Percentiles rank a stretch among this genome's conserved stretches.
phyloP scores from a whole-genome alignment of 31 red algal genomes.

The Endocladia muricata region DNA sequence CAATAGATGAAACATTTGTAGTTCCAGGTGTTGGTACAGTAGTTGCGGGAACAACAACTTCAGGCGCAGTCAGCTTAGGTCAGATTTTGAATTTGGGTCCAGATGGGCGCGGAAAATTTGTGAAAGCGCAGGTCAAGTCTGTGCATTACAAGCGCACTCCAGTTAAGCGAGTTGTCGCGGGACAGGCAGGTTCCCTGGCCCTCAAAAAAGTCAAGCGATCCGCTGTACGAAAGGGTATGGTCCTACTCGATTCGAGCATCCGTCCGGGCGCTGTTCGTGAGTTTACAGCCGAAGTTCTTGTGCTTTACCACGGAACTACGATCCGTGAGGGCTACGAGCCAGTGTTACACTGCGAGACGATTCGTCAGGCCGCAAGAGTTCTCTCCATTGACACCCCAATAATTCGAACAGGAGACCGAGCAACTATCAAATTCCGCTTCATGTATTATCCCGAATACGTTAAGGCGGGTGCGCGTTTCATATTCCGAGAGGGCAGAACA shows the following conservation, averaged over 20 bases:
- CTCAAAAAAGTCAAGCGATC: constrained; percentile 97
- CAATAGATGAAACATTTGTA: constrained; percentile 96
- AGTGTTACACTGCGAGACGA: constrained; percentile 88
- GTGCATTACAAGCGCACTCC: constrained; percentile 97
- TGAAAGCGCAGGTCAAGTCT: constrained; percentile 85
- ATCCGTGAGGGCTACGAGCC: constrained; percentile 96
- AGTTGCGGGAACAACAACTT: constrained; percentile 84
- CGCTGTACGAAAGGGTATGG: constrained; percentile 98
- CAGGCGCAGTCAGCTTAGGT: constrained; percentile 73
- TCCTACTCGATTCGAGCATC: constrained; percentile 73
- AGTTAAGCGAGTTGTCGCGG: constrained; percentile 91
- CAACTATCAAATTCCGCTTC: constrained; percentile 94
- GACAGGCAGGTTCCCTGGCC: constrained; percentile 94
- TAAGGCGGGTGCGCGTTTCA: constrained; percentile 88
- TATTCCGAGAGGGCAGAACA: constrained; percentile 95
- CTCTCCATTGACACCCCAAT: constrained; percentile 89
- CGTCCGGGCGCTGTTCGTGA: constrained; percentile 77
- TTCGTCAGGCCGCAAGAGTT: constrained; percentile 96
- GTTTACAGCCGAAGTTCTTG: constrained; percentile 97
- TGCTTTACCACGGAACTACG: constrained; percentile 93
- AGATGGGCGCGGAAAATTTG: constrained; percentile 87
- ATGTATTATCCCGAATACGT: constrained; percentile 98
- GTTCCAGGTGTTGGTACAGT: constrained; percentile 97
- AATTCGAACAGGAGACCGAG: constrained; percentile 94
- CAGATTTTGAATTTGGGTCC: constrained; percentile 94